Base-by-base conservation (phyloP, 2,329 filamentous ascomycete species). In the Ceratocystis harringtonii region DNA sequence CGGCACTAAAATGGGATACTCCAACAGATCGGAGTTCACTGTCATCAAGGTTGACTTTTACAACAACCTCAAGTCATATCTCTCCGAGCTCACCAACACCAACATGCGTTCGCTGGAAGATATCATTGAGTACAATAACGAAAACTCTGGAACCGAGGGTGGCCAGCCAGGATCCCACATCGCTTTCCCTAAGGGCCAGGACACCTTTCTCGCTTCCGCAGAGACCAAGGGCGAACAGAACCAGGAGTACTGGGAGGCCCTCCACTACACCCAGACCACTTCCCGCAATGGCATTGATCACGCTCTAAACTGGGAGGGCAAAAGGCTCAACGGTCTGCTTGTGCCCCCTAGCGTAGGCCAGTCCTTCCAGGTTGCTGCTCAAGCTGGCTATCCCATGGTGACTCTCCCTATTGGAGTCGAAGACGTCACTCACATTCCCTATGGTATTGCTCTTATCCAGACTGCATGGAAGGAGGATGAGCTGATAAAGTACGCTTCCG, bases 11-110 rank as follows among this genome's bases (percentile, higher is more conserved):
- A 80, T 84, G 2, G 84, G 85, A 1, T 84, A 77, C 70, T 75
- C 84, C n/a, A 89, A 90, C 68, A 83, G 89, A 74, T 89, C 84
- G 12, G 87, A 90, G 72, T 90, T 86, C 74, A 88, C 84, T 0
- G 83, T 86, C 61, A 78, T 90, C 69, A 89, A 89, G 72, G 83
- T 85, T 0, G 84, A 88, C 71, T 87, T 87, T 70, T 87, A 86
- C 73, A 80, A 79, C 70, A 78, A 81, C 71, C 78, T 89, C 72
- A 78, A 80, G 65, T 73, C 76, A 0, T 90, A 89, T 69, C 80
- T 89, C 0, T 76, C 81, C 0, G 80, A 84, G 69, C 77, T 89
- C 0, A 74, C 76, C 30, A 87, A 88, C 74, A 86, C 84, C 5
- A 72, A 78, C 5, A 78, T 87, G 44, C 78, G 76, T 43, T 80